Conservation (phyloP, 1,284 basidiomycete species). For the Rhodotorula mucilaginosa region DNA sequence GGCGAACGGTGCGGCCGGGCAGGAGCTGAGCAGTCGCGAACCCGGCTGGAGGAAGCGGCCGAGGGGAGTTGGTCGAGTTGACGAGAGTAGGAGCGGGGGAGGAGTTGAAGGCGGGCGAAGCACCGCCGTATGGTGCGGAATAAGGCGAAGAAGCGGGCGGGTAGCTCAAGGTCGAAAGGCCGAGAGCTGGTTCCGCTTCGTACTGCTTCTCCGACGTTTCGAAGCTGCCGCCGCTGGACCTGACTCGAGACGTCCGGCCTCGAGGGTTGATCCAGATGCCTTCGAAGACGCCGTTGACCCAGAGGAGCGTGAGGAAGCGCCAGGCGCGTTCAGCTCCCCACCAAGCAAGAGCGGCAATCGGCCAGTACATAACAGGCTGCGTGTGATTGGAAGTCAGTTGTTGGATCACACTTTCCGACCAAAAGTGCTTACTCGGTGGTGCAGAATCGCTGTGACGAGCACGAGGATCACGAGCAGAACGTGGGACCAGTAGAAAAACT, state of each 20-base stretch:
- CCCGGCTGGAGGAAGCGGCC: constrained; percentile 59
- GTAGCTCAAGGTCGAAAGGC: constrained; percentile 13
- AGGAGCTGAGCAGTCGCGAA: constrained; percentile 74
- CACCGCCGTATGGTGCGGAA: not conserved
- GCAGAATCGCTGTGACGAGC: constrained; percentile 62
- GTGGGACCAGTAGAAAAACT: constrained; percentile 72
- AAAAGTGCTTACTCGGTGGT: constrained; percentile 58
- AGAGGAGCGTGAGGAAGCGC: constrained; percentile 62
- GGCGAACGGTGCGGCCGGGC: constrained; percentile 70
- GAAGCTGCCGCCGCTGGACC: constrained; percentile 12
- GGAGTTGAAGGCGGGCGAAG: constrained; percentile 1
- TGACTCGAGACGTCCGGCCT: not conserved
- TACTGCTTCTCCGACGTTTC: constrained; percentile 19
- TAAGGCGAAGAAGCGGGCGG: constrained; percentile 12
- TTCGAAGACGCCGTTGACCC: constrained; percentile 59
- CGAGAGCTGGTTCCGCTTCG: not conserved
- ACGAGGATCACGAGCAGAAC: constrained; percentile 64
- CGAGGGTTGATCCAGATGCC: constrained; percentile 21
- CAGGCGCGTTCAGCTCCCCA: constrained; percentile 67
- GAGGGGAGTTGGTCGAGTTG: constrained; percentile 8
- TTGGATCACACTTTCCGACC: not conserved
- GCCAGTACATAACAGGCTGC: constrained; percentile 51
- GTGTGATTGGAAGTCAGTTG: not conserved
- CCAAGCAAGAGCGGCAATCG: constrained; percentile 60
- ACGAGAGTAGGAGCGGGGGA: constrained; percentile 5